phyloP scores from a whole-genome alignment of 805 yeast species.

The Saccharomycopsis vini region DNA sequence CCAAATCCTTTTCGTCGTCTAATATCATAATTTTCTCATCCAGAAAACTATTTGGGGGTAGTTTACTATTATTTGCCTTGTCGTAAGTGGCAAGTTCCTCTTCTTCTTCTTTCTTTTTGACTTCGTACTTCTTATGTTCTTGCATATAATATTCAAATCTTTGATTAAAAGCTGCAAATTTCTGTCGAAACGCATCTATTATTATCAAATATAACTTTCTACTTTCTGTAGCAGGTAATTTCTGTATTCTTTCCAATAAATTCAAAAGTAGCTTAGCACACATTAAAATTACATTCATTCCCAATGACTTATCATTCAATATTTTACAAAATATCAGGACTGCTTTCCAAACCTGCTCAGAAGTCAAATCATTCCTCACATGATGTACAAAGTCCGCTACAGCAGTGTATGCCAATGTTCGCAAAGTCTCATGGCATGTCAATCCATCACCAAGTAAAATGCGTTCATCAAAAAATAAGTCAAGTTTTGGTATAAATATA shows the following conservation, averaged over 20 bases:
- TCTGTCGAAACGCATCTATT: constrained; percentile 76
- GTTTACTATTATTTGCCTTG: constrained; percentile 53
- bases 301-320: constrained; percentile 71
- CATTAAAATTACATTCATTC: constrained; percentile 89
- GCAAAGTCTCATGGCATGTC: constrained; percentile 79
- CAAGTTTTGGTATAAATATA: constrained; percentile 78
- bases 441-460: constrained; percentile 88
- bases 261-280: constrained; percentile 85
- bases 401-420: constrained; percentile 90
- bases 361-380: constrained; percentile 72
- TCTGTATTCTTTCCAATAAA: constrained; percentile 79
- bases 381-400: constrained; percentile 95
- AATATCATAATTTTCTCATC: constrained; percentile 8
- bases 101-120: constrained; percentile 44
- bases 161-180: constrained; percentile 68
- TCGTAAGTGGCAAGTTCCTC: constrained; percentile 90
- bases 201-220: constrained; percentile 72
- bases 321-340: constrained; percentile 74
- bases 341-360: constrained; percentile 80
- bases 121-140: constrained; percentile 48
- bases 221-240: constrained; percentile 63
- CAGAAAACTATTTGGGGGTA: constrained; percentile 20
- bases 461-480: constrained; percentile 74
- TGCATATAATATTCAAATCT: constrained; percentile 58
- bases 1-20: constrained; percentile 24